Evolutionary conservation across 2,329 filamentous ascomycete species (phyloP).

Genomic region (Chaetoscypha palmicola): DNA sequence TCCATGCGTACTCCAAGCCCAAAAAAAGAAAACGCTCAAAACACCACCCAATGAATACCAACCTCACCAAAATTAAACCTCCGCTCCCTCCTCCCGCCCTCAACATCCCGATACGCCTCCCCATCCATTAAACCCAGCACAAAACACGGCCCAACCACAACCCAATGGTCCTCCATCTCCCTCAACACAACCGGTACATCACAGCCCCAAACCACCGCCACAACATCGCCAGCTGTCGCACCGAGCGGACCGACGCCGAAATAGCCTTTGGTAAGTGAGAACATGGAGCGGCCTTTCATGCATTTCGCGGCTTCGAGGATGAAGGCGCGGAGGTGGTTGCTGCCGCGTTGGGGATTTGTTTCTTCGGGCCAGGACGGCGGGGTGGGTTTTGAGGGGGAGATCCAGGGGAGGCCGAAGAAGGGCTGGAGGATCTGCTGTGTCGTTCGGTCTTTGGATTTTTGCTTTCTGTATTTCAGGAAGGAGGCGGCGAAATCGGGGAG

Average conservation of each 20-base stretch:
- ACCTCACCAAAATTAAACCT: constrained; percentile 1
- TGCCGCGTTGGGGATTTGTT: background rate
- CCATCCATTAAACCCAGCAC: constrained; percentile 12
- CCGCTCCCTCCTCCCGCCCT: constrained; percentile 3
- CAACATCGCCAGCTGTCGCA: constrained; percentile 2
- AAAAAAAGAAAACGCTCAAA: no score
- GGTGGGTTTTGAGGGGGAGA: background rate
- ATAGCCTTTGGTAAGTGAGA: constrained; percentile 6
- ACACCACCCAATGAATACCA: background rate
- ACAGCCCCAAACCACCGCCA: constrained; percentile 7
- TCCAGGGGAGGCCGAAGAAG: constrained; percentile 1
- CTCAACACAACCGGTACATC: constrained; percentile 7
- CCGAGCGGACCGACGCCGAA: constrained; percentile 8
- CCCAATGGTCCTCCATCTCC: constrained; percentile 4
- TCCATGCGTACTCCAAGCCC: no score
- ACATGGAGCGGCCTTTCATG: constrained; percentile 4
- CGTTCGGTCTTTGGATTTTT: background rate
- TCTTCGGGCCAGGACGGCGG: background rate
- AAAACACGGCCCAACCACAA: constrained; percentile 8
- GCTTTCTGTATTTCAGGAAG: constrained; percentile 3
- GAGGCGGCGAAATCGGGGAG: constrained; percentile 5
- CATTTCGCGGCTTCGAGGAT: constrained; percentile 3
- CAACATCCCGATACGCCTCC: constrained; percentile 1
- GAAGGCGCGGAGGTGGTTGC: background rate
- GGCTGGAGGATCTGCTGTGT: constrained; percentile 2